Evolutionary conservation across 2,329 filamentous ascomycete species (phyloP), one percentile per base, ranked within the genome.

Genomic region (Stagonosporopsis chrysanthemi): DNA sequence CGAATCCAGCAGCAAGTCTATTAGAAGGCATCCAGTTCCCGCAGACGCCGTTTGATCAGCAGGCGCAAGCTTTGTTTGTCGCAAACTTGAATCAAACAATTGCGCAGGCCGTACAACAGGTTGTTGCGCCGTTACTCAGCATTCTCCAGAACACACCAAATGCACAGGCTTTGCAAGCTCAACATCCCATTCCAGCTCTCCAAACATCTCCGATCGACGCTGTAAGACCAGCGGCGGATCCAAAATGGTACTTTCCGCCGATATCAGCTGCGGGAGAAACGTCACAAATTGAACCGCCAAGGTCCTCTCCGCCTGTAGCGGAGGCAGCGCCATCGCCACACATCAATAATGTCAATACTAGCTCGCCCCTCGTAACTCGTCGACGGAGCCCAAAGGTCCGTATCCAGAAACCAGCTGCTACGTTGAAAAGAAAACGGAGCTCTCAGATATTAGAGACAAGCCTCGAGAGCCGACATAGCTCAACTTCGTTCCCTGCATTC

Each of bases 41-140:
- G 17, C 69, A 71, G 49, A 73, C 69, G 6, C 68, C 69, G n/a
- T 63, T 63, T 4, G 68, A 64, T n/a, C 66, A 70, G 19, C 64
- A 72, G 33, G 68, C 65, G 9, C 71, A 71, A 48, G 65, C 43
- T 29, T 57, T 66, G 4, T 68, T 74, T 23, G 63, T 70, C n/a
- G 52, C 64, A 8, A 66, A 59, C 8, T 38, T 70, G 19, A 55
- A 61, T 4, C 66, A 68, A 45, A 65, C 63, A 4, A 71, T 72
- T 31, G 61, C 62, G 11, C 63, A 67, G 38, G 66, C 64, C 17
- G 57, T 71, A 2, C 62, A 66, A n/a, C 67, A 69, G 56, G 67
- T 69, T 11, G 65, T 70, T 24, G 53, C 63, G 3, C 64, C 67
- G 3, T 52, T 70, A 5, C 56, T 72, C 7, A 60, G 51, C 17